Conservation (phyloP, 768 basidiomycete species). For the Naematelia aurantialba region DNA sequence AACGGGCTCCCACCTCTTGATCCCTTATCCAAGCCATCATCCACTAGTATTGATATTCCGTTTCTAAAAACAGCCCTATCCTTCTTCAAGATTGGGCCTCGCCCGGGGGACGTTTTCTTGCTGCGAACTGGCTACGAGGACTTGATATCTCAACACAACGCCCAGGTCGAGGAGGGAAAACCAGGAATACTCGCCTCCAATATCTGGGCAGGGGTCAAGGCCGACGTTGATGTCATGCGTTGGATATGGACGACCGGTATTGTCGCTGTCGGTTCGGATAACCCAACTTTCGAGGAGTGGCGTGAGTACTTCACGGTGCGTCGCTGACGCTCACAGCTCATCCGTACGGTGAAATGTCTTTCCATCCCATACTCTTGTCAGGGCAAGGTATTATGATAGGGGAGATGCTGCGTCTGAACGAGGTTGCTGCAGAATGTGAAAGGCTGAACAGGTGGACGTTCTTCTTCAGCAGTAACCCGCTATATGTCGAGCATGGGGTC, state of each 20-base stretch:
- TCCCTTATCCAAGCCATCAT: constrained; percentile 7
- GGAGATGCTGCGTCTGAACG: constrained; percentile 7
- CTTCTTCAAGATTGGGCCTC: constrained; percentile 3
- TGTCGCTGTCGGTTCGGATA: constrained; percentile 14
- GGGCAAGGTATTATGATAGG: constrained; percentile 14
- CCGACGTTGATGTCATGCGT: constrained; percentile 4
- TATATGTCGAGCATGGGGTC: constrained; percentile 12
- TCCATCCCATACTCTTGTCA: constrained; percentile 15
- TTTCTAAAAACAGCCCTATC: constrained; percentile 3
- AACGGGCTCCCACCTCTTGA: constrained; percentile 5
- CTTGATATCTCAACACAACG: background rate
- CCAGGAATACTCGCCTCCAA: background rate
- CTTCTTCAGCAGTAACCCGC: constrained; percentile 12
- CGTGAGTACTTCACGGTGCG: constrained; percentile 2
- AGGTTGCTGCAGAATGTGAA: constrained; percentile 11
- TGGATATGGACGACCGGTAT: constrained; percentile 17
- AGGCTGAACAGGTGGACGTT: constrained; percentile 11
- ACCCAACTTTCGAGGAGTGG: constrained; percentile 12
- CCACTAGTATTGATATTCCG: background rate
- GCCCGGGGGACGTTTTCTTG: constrained; percentile 11
- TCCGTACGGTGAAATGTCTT: background rate
- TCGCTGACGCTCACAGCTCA: background rate
- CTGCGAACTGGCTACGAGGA: constrained; percentile 13
- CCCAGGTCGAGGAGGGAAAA: background rate
- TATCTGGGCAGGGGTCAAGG: constrained; percentile 13